These are phyloP conservation scores for Achaetomium macrosporum DNA, from an alignment of 2,329 filamentous ascomycete genomes.

Conservation along the genomic window DNA sequence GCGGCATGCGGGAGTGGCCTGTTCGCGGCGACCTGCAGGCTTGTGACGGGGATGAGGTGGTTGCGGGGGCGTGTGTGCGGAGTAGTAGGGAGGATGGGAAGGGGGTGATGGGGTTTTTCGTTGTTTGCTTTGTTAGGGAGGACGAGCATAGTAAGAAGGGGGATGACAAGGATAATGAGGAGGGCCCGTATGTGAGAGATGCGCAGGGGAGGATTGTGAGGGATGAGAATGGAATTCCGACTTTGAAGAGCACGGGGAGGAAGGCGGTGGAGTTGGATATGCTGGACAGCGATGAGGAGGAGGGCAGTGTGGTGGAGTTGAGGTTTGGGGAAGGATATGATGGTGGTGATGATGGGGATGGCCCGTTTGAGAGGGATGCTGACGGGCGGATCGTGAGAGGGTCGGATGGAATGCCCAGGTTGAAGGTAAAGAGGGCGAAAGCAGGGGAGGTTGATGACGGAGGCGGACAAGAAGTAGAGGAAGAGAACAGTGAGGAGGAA, in stretches of 20 bases:
- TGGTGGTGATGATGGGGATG: constrained; percentile 21
- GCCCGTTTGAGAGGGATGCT: constrained; percentile 29
- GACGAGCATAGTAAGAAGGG: not conserved
- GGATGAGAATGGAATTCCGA: constrained; percentile 29
- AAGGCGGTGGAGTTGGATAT: constrained; percentile 17
- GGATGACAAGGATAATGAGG: constrained; percentile 9
- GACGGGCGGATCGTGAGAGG: constrained; percentile 29
- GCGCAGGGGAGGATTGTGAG: constrained; percentile 28
- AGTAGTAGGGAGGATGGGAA: constrained; percentile 74
- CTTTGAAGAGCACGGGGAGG: constrained; percentile 24
- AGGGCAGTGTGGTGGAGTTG: constrained; percentile 1
- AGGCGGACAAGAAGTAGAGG: not conserved
- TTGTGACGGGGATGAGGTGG: constrained; percentile 35
- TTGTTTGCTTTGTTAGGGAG: constrained; percentile 74
- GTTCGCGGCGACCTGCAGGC: constrained; percentile 54
- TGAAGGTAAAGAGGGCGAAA: constrained; percentile 10
- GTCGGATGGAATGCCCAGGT: constrained; percentile 26
- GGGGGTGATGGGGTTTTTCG: constrained; percentile 93
- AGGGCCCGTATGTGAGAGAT: constrained; percentile 29
- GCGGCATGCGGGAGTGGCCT: constrained; percentile 70
- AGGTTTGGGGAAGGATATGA: constrained; percentile 12
- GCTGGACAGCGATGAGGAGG: not conserved
- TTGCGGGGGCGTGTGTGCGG: constrained; percentile 72
- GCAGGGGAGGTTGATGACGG: not conserved
- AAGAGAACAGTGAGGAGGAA: not conserved